A percentile compares a stretch with the other conserved stretches of the same genome.
Evolutionary conservation across 768 basidiomycete species (phyloP).

Genomic region (Hemileccinum impolitum): DNA sequence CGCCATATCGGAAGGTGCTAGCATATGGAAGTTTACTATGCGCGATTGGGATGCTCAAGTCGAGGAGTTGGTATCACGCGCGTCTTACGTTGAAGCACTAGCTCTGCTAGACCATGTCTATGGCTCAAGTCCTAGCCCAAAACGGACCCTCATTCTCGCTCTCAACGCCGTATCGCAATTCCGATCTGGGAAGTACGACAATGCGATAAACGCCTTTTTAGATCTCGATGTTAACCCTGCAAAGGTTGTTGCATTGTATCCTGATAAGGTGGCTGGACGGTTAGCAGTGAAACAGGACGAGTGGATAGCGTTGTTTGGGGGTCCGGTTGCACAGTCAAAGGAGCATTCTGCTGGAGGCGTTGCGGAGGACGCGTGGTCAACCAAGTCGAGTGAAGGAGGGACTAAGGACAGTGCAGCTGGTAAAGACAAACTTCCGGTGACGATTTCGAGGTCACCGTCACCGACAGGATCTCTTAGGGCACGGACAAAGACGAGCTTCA

Average conservation of each 20-base stretch:
- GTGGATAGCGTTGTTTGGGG: slow-evolving; percentile 86
- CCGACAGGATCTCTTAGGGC: slow-evolving; percentile 44
- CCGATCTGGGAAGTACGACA: slow-evolving; percentile 60
- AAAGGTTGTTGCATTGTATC: slow-evolving; percentile 88
- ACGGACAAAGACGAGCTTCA: slow-evolving; percentile 54
- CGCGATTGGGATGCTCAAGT: slow-evolving; percentile 77
- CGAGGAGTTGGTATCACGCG: slow-evolving; percentile 72
- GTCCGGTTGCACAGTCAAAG: slow-evolving; percentile 39
- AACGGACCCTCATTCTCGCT: slow-evolving; percentile 58
- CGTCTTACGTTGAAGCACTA: slow-evolving; percentile 76
- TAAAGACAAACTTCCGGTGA: slow-evolving; percentile 18
- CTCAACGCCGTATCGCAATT: slow-evolving; percentile 82
- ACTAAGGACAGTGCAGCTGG: slow-evolving; percentile 17
- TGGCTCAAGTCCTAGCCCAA: slow-evolving; percentile 14
- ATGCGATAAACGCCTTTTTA: slow-evolving; percentile 84
- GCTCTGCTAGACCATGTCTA: slow-evolving; percentile 57
- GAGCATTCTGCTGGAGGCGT: slow-evolving; percentile 3
- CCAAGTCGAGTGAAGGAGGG: slow-evolving; percentile 28
- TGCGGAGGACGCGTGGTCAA: slow-evolving; percentile 26
- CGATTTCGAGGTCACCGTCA: slow-evolving; percentile 31
- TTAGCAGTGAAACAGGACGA: slow-evolving; percentile 62
- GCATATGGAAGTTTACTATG: slow-evolving; percentile 74
- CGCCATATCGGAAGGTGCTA: slow-evolving; percentile 66
- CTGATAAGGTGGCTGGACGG: slow-evolving; percentile 75
- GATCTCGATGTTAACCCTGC: slow-evolving; percentile 90